Evolutionary conservation across 1,284 basidiomycete genomes (phyloP), one percentile per base, ranked within the genome.

Genomic region (Pseudozyma flocculosa): DNA sequence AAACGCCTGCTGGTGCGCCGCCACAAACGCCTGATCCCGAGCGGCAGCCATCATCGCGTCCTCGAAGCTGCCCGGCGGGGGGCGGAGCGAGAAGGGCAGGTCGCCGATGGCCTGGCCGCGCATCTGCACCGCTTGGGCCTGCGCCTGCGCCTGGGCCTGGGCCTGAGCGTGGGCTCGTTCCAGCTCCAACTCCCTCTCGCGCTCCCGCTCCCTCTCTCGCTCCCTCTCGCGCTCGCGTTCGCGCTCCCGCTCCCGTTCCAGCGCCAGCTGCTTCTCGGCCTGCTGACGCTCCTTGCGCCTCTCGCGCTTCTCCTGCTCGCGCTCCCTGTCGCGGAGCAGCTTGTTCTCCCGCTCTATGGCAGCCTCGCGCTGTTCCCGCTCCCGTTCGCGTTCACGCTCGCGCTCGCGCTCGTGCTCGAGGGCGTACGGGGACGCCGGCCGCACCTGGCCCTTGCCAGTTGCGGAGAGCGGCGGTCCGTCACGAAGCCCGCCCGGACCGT

Each of bases 221-320:
- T 58, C 59, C 15, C 55, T 55, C 40, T 64, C 61, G 7, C 26
- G 5, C 11, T 29, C 26, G 26, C 26, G 26, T 11, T 29, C 26
- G 7, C 26, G 42, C 43, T 61, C 54, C 47, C 50, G 61, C 37
- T 58, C 59, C 15, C 55, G 55, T 39, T 64, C 61, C 24, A 59
- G 37, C 1, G 56, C 61, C 9, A 56, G 56, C 47, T 46, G 34
- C 53, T 64, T 64, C 9, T 64, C 61, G 9, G 61, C 61, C 21
- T 64, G 61, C 36, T 63, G 61, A 48, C 59, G 59, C 48, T 64
- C 61, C 8, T 53, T 40, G 21, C 61, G 53, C 23, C 61, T 56
- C 18, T 64, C 61, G 15, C 52, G 38, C 10, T 52, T 53, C 18
- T 64, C 61, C 17, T 56, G 56, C 29, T 59, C 55, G 46, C 52